These are phyloP conservation scores for Colletotrichum sp. DNA, from an alignment of 2,329 filamentous ascomycete genomes.

Conservation along the genomic window DNA sequence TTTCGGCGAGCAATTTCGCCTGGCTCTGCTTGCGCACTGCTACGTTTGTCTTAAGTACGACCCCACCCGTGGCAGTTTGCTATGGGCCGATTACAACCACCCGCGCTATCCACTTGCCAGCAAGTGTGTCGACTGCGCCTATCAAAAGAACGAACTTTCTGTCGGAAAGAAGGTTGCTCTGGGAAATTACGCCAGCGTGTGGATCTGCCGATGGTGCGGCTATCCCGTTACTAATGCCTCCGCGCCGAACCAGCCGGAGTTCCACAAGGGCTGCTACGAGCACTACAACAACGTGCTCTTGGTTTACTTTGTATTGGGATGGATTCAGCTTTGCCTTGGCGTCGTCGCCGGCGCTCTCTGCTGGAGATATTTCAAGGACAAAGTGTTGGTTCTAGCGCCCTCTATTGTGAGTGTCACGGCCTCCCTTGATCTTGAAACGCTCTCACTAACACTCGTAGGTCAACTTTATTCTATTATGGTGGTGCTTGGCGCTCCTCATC, in stretches of 20 bases:
- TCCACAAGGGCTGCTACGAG: constrained; percentile 43
- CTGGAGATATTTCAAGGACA: constrained; percentile 39
- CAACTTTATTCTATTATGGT: constrained; percentile 41
- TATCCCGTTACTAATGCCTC: constrained; percentile 36
- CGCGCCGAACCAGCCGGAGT: constrained; percentile 41
- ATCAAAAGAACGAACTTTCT: constrained; percentile 36
- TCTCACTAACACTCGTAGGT: constrained; percentile 27
- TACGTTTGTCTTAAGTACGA: constrained; percentile 42
- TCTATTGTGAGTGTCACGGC: constrained; percentile 34
- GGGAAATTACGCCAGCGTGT: constrained; percentile 37
- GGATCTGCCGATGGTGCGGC: constrained; percentile 51
- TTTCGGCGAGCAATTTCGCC: constrained; percentile 35
- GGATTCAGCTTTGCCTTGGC: constrained; percentile 40
- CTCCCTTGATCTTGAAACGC: neutral
- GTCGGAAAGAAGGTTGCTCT: constrained; percentile 43
- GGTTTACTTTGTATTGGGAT: constrained; percentile 42
- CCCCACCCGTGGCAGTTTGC: constrained; percentile 32
- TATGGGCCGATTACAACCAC: constrained; percentile 34
- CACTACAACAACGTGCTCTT: constrained; percentile 42
- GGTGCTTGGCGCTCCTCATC: constrained; percentile 37
- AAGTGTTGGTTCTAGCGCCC: constrained; percentile 35
- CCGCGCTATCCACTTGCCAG: constrained; percentile 42
- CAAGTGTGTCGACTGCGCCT: constrained; percentile 44
- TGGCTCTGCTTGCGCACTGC: constrained; percentile 44
- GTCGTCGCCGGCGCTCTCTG: constrained; percentile 40